Base-by-base conservation (phyloP, 768 basidiomycete species). In the Lactifluus subvellereus region DNA sequence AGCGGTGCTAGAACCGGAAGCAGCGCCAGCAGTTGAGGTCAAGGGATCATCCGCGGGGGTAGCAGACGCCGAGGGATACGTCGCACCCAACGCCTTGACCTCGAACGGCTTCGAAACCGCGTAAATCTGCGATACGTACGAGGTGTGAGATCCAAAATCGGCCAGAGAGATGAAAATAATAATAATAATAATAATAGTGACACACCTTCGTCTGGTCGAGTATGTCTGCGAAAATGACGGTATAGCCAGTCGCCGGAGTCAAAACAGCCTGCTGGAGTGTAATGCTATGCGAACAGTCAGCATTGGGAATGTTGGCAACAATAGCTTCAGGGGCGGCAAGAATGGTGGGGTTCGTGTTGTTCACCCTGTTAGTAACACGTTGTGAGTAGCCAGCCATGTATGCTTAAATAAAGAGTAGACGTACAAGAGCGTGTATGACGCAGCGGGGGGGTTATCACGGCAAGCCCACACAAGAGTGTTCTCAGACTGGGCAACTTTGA, bases 401-500 rank as follows among this genome's bases (percentile, higher is more conserved):
- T 60, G 30, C 40, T 50, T 57, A 54, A 32, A 60, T 57, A 30
- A 47, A n/a, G 54, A 6, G 30, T 10, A 40, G 13, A 54, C 58
- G 48, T 38, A 64, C 35, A 66, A 54, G 14, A 67, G 60, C 22
- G 38, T 32, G 14, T 82, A 89, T 5, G 71, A 71, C 4, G 64
- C 33, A 51, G 73, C 69, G 14, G 76, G 67, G 11, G 78, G 72
- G 35, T 76, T 69, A 3, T 77, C 49, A 10, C 63, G 40, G 74
- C 87, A 89, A 2, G 75, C 76, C 87, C 87, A 89, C 2, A 72
- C 67, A 48, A 89, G 68, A n/a, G 76, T 77, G 71, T 89, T 89
- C n/a, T 53, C 27, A 9, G 84, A 82, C 57, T 77, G 65, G 10
- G 82, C 78, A 60, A 89, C 87, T 88, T n/a, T 68, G 5, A 53